A percentile compares a stretch with the other conserved stretches of the same genome.
Conservation (phyloP, 306 rosid genomes). For the Datisca glomerata region DNA sequence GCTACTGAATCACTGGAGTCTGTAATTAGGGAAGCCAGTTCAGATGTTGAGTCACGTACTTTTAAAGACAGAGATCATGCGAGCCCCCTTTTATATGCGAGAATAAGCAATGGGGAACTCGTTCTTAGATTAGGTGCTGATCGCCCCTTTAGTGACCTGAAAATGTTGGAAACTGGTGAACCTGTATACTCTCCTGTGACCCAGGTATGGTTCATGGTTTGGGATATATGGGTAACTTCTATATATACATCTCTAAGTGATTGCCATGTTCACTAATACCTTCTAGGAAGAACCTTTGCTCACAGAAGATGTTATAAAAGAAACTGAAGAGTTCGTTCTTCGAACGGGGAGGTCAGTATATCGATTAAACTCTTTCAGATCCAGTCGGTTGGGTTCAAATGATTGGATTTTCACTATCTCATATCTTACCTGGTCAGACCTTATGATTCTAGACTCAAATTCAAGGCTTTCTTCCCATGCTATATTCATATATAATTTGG, state of each 20-base stretch:
- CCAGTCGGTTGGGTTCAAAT: too few species aligned
- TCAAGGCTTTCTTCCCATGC: too few species aligned
- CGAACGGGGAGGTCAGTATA: conserved; percentile 75
- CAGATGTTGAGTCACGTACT: conserved; percentile 24
- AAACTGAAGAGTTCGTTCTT: conserved; percentile 93
- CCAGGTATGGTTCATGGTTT: conserved; percentile 51
- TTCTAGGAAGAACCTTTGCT: conserved; percentile 93
- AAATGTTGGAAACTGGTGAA: conserved; percentile 96
- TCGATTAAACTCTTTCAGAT: neutral
- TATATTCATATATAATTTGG: too few species aligned
- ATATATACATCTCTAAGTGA: conserved; percentile 2
- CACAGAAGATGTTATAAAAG: conserved; percentile 91
- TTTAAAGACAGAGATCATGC: conserved; percentile 18
- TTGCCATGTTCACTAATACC: conserved; percentile 1
- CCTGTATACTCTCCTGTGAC: conserved; percentile 79
- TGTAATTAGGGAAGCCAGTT: conserved; percentile 50
- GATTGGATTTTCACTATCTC: too few species aligned
- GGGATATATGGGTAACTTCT: neutral
- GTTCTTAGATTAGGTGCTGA: conserved; percentile 82
- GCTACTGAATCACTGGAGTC: conserved; percentile 67
- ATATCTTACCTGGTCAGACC: too few species aligned
- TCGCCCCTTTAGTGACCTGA: conserved; percentile 39
- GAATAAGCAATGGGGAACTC: conserved; percentile 59
- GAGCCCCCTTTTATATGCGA: conserved; percentile 59
- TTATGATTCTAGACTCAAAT: too few species aligned